Evolutionary conservation across 2,329 filamentous ascomycete genomes (phyloP).

Genomic region (Colletotrichum liriopes): DNA sequence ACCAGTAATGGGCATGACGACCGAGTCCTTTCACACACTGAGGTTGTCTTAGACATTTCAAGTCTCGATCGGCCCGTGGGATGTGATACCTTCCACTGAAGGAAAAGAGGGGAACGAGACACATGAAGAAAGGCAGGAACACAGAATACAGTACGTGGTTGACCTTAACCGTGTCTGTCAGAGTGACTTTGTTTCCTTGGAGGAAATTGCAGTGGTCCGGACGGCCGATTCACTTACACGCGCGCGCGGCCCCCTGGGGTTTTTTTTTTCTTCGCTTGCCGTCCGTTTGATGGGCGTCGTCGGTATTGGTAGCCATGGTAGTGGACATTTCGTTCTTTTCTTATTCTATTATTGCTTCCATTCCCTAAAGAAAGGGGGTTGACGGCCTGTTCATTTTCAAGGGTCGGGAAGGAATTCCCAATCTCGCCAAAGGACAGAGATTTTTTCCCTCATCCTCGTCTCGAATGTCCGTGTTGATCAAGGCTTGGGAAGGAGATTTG

Average conservation of each 20-base stretch:
- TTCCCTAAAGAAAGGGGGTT: background rate
- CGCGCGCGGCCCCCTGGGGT: background rate
- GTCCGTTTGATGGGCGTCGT: constrained; percentile 1
- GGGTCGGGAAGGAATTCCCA: constrained; percentile 2
- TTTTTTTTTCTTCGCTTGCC: background rate
- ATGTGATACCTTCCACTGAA: background rate
- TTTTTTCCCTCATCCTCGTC: background rate
- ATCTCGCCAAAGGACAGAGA: constrained; percentile 10
- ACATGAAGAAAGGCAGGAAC: constrained; percentile 21
- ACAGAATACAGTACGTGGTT: background rate
- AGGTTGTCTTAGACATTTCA: constrained; percentile 7
- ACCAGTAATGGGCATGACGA: background rate
- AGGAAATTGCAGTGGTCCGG: background rate
- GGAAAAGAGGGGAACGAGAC: background rate
- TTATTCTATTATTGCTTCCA: background rate
- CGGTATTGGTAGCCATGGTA: background rate
- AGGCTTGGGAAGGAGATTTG: background rate
- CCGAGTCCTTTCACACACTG: background rate
- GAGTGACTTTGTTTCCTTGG: background rate
- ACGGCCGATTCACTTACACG: constrained; percentile 6
- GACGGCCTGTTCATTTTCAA: background rate
- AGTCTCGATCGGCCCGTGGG: constrained; percentile 1
- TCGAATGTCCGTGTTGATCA: background rate
- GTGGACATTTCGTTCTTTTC: background rate
- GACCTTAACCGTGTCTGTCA: background rate